Conservation (phyloP, 257 asterid genomes). For the Nicotiana sylvestris region DNA sequence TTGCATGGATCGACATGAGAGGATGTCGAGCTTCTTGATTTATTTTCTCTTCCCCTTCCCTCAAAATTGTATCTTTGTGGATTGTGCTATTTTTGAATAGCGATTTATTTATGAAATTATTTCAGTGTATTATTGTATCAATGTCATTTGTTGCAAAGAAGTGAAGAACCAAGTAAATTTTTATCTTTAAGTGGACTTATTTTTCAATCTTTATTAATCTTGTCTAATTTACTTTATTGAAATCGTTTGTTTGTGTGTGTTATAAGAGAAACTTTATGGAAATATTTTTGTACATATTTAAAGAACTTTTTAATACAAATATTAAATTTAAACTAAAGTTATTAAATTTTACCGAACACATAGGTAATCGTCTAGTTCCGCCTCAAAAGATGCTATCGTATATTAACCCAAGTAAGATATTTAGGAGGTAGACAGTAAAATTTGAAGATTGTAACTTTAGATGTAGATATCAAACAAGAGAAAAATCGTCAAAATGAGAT, state of each 20-base stretch:
- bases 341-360: no score
- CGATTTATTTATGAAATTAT: constrained; percentile 21
- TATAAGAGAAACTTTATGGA: not conserved
- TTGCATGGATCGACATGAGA: constrained; percentile 31
- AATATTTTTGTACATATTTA: no score
- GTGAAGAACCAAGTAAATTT: not conserved
- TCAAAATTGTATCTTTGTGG: constrained; percentile 3
- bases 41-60: not conserved
- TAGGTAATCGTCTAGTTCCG: no score
- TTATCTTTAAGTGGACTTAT: no score
- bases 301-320: no score
- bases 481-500: not conserved
- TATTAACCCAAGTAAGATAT: no score
- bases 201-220: no score
- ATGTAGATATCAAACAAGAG: not conserved
- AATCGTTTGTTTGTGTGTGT: not conserved
- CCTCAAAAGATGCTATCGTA: no score
- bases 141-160: not conserved
- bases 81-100: constrained; percentile 15
- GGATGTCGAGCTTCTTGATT: constrained; percentile 31
- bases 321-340: no score
- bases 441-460: not conserved
- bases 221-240: not conserved
- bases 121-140: not conserved
- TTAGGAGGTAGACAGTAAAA: not conserved